Conservation (phyloP, 306 rosid genomes). For the Rubus parviflorus region DNA sequence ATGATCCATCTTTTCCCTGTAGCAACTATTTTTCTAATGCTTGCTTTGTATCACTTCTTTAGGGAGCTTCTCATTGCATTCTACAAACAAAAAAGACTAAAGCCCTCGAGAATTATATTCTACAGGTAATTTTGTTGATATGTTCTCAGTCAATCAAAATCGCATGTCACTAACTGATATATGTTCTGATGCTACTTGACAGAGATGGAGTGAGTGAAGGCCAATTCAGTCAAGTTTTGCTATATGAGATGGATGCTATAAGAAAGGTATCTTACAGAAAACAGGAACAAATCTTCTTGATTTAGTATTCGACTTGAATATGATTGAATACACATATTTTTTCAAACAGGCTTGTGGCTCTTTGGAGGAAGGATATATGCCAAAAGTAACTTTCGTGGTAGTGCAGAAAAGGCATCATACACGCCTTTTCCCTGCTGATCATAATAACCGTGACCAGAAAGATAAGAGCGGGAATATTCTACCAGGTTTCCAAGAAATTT, state of each 20-base stretch:
- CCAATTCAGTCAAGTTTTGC: slow-evolving; percentile 68
- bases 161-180: not conserved
- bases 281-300: not conserved
- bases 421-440: slow-evolving; percentile 47
- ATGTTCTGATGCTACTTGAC: slow-evolving; percentile 13
- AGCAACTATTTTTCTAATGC: not conserved
- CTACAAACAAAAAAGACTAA: slow-evolving; percentile 14
- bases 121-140: slow-evolving; percentile 55
- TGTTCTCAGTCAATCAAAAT: not conserved
- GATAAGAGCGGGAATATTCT: slow-evolving; percentile 73
- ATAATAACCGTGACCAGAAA: not conserved
- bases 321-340: not conserved
- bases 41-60: not conserved
- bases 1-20: no score
- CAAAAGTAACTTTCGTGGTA: slow-evolving; percentile 60
- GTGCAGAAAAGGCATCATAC: slow-evolving; percentile 82
- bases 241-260: slow-evolving; percentile 78
- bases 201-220: slow-evolving; percentile 94
- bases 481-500: slow-evolving; percentile 51
- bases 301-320: not conserved
- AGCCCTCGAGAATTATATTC: slow-evolving; percentile 63
- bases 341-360: slow-evolving; percentile 61
- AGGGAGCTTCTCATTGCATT: slow-evolving; percentile 64
- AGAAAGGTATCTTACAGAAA: slow-evolving; percentile 47
- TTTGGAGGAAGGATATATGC: slow-evolving; percentile 39